Evolutionary conservation across 768 basidiomycete species (phyloP).

Genomic region (Collybia sordida): DNA sequence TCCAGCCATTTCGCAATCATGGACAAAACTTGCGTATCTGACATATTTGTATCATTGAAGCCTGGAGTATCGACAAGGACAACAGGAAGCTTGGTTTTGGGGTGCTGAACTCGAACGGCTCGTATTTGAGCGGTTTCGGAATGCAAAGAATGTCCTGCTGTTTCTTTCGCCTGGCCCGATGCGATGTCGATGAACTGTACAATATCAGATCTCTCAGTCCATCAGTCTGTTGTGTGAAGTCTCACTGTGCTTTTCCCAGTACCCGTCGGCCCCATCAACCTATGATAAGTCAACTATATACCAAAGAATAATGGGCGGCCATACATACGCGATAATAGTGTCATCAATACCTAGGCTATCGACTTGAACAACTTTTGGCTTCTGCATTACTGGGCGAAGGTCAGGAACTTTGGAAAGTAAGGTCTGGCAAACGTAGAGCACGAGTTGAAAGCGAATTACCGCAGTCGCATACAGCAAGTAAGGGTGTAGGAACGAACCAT

Average conservation of each 20-base stretch:
- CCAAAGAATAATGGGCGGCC: not conserved
- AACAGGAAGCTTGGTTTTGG: slow-evolving; percentile 13
- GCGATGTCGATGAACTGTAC: slow-evolving; percentile 24
- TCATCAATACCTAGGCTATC: slow-evolving; percentile 2
- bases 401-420: too few relatives aligned
- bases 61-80: slow-evolving; percentile 23
- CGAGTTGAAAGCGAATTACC: too few relatives aligned
- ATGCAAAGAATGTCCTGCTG: slow-evolving; percentile 15
- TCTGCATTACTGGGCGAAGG: not conserved
- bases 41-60: slow-evolving; percentile 20
- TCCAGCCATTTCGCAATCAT: slow-evolving; percentile 21
- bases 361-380: not conserved
- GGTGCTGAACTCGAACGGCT: slow-evolving; percentile 16
- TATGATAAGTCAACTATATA: not conserved
- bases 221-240: not conserved
- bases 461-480: too few relatives aligned
- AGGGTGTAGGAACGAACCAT: too few relatives aligned
- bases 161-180: slow-evolving; percentile 15
- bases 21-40: slow-evolving; percentile 19
- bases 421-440: too few relatives aligned
- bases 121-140: slow-evolving; percentile 19
- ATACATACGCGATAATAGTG: slow-evolving; percentile 14
- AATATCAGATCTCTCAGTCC: not conserved
- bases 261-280: slow-evolving; percentile 20
- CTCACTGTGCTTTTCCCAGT: slow-evolving; percentile 20